Conservation (phyloP, 495 filamentous ascomycete species). For the Daldinia grandis region DNA sequence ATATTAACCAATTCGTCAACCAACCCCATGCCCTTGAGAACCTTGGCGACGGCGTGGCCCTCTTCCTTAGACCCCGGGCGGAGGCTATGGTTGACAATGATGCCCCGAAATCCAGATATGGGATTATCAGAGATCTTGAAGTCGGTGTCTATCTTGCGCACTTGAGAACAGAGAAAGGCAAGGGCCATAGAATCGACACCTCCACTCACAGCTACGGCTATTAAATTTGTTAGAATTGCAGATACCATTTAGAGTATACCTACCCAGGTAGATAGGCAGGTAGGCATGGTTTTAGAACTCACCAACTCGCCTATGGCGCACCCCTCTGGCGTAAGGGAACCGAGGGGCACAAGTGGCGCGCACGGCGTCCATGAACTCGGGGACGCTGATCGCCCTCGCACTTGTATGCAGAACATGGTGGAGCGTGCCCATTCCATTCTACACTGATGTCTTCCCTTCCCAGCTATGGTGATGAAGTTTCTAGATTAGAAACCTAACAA, state of each 20-base stretch:
- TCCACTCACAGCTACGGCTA: constrained; percentile 88
- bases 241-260: not conserved
- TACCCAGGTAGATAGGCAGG: too few species aligned
- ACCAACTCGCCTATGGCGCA: constrained; percentile 48
- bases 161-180: constrained; percentile 70
- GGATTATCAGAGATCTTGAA: constrained; percentile 50
- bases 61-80: constrained; percentile 74
- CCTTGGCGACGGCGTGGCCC: constrained; percentile 65
- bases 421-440: constrained; percentile 57
- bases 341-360: constrained; percentile 59
- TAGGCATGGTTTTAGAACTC: constrained; percentile 23
- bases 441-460: not conserved
- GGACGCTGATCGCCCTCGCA: constrained; percentile 56
- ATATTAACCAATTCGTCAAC: constrained; percentile 38
- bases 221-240: not conserved
- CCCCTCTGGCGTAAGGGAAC: constrained; percentile 43
- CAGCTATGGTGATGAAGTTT: constrained; percentile 7
- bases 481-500: not conserved
- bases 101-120: constrained; percentile 61
- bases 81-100: constrained; percentile 82
- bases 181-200: constrained; percentile 97
- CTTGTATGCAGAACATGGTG: constrained; percentile 51
- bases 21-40: constrained; percentile 54
- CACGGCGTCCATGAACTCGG: constrained; percentile 64
- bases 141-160: constrained; percentile 32